phyloP scores from a whole-genome alignment of 1,284 basidiomycete genomes.

The Dichomitus squalens region DNA sequence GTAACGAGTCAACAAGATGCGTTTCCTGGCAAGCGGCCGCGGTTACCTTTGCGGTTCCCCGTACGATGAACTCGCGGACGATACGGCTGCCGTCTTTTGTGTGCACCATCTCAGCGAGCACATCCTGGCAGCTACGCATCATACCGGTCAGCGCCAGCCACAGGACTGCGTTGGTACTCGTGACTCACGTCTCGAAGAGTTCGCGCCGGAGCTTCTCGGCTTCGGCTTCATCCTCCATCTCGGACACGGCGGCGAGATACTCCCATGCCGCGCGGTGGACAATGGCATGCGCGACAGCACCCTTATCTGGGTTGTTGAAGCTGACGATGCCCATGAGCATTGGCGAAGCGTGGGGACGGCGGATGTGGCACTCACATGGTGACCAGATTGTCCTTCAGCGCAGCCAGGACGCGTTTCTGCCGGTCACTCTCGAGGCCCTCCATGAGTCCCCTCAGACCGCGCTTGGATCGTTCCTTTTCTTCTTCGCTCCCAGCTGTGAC shows the following conservation, averaged over 20 bases:
- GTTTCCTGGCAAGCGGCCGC: neutral
- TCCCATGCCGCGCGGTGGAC: slow-evolving; percentile 85
- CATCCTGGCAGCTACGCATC: slow-evolving; percentile 68
- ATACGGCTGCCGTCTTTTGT: slow-evolving; percentile 88
- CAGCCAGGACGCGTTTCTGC: slow-evolving; percentile 63
- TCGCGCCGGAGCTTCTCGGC: slow-evolving; percentile 64
- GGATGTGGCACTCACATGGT: slow-evolving; percentile 61
- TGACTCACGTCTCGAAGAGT: slow-evolving; percentile 59
- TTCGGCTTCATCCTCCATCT: slow-evolving; percentile 57
- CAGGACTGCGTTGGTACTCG: neutral
- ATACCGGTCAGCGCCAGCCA: neutral
- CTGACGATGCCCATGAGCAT: slow-evolving; percentile 39
- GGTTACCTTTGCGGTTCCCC: slow-evolving; percentile 76
- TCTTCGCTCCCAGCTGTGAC: slow-evolving; percentile 53
- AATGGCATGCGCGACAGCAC: slow-evolving; percentile 80
- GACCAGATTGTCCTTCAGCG: slow-evolving; percentile 73
- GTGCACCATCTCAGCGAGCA: slow-evolving; percentile 88
- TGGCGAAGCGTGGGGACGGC: neutral
- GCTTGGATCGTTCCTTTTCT: slow-evolving; percentile 64
- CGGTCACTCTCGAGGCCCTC: slow-evolving; percentile 66
- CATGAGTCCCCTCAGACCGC: slow-evolving; percentile 68
- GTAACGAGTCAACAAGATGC: neutral
- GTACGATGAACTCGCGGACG: slow-evolving; percentile 80
- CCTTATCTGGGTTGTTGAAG: slow-evolving; percentile 90
- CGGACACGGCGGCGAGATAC: slow-evolving; percentile 60